Percentiles rank a stretch among this genome's conserved stretches.
These are phyloP conservation scores for Aspergillus cavernicola DNA, from an alignment of 495 filamentous ascomycete species.

Conservation along the genomic window DNA sequence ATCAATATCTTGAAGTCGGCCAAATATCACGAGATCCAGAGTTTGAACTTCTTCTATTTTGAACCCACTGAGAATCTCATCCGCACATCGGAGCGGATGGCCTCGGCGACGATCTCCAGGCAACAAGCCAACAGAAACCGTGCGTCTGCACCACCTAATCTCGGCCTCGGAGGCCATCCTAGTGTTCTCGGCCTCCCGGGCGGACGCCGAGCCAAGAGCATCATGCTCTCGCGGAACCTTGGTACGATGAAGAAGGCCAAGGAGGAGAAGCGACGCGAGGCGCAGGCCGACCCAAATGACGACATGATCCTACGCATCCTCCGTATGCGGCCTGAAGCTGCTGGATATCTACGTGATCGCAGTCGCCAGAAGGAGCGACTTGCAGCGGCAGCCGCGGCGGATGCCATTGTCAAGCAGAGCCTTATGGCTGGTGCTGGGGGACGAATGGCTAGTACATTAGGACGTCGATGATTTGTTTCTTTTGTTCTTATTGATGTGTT, in stretches of 20 bases:
- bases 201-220: slow-evolving; percentile 79
- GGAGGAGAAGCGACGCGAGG: slow-evolving; percentile 90
- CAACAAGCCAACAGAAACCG: slow-evolving; percentile 66
- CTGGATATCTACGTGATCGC: slow-evolving; percentile 80
- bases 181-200: slow-evolving; percentile 68
- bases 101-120: slow-evolving; percentile 76
- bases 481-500: slow-evolving; percentile 4
- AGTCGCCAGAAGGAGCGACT: slow-evolving; percentile 92
- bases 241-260: slow-evolving; percentile 96
- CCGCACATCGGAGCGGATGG: slow-evolving; percentile 91
- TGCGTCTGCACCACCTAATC: slow-evolving; percentile 64
- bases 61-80: slow-evolving; percentile 89
- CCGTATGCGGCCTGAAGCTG: slow-evolving; percentile 94
- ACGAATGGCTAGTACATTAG: slow-evolving; percentile 57
- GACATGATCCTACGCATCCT: slow-evolving; percentile 97
- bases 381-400: slow-evolving; percentile 83
- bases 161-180: slow-evolving; percentile 53
- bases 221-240: slow-evolving; percentile 91
- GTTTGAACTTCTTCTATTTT: slow-evolving; percentile 97
- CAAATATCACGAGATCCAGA: slow-evolving; percentile 96
- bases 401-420: slow-evolving; percentile 92
- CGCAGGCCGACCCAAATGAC: slow-evolving; percentile 94
- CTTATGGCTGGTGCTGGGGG: slow-evolving; percentile 64
- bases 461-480: slow-evolving; percentile 28
- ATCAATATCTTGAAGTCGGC: slow-evolving; percentile 89